A percentile compares a stretch with the other conserved stretches of the same genome.
Conservation (phyloP, 2,329 filamentous ascomycete species). For the Talaromyces albobiverticillius region DNA sequence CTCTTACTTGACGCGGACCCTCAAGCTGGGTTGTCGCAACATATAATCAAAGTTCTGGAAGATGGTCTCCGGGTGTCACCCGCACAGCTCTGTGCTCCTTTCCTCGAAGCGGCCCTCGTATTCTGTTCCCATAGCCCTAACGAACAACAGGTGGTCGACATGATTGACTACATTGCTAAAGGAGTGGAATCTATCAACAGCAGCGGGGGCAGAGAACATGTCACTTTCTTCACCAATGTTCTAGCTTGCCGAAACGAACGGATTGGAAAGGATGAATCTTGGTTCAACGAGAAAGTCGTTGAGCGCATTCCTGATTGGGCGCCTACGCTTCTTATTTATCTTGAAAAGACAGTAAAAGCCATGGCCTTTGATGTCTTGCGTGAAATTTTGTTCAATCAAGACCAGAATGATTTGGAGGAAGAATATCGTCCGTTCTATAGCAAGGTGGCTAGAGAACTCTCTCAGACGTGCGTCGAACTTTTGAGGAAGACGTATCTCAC, state of each 20-base stretch:
- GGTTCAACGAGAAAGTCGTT: slow-evolving; percentile 36
- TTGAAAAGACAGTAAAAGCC: slow-evolving; percentile 44
- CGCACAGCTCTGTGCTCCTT: slow-evolving; percentile 50
- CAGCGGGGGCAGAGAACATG: slow-evolving; percentile 48
- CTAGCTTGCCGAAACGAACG: slow-evolving; percentile 42
- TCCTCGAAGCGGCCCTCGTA: slow-evolving; percentile 54
- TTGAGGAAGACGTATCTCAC: slow-evolving; percentile 31
- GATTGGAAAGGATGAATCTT: slow-evolving; percentile 30
- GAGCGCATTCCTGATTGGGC: slow-evolving; percentile 49
- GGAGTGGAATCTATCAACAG: slow-evolving; percentile 49
- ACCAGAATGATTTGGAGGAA: slow-evolving; percentile 27
- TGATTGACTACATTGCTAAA: slow-evolving; percentile 43
- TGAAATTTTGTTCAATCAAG: slow-evolving; percentile 40
- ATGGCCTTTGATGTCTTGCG: slow-evolving; percentile 45
- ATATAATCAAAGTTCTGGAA: slow-evolving; percentile 55
- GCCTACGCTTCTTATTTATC: slow-evolving; percentile 52
- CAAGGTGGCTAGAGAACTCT: slow-evolving; percentile 31
- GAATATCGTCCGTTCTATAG: slow-evolving; percentile 26
- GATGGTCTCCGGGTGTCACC: slow-evolving; percentile 54
- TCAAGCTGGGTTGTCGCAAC: slow-evolving; percentile 46
- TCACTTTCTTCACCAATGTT: slow-evolving; percentile 54
- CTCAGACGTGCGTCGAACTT: slow-evolving; percentile 29
- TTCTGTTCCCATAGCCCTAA: slow-evolving; percentile 49
- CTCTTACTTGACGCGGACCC: slow-evolving; percentile 55
- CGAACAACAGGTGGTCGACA: slow-evolving; percentile 32